Conservation (phyloP, 2,329 filamentous ascomycete genomes). For the Phialophora expanda region DNA sequence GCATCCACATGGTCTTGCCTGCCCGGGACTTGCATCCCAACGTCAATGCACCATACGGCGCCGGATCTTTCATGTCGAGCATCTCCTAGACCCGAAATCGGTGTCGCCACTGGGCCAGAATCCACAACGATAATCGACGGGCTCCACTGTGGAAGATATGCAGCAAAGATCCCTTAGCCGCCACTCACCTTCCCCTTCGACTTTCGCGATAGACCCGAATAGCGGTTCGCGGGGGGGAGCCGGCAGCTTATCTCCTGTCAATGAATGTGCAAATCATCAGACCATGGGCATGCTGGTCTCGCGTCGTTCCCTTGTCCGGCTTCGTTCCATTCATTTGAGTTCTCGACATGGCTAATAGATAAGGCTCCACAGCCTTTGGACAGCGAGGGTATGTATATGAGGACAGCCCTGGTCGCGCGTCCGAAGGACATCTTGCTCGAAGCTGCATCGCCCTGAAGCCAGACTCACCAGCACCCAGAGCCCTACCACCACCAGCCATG, state of each 20-base stretch:
- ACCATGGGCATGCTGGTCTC: not conserved
- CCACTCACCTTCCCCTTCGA: not conserved
- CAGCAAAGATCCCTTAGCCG: not conserved
- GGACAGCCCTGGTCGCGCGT: not conserved
- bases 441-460: not conserved
- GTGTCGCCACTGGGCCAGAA: not conserved
- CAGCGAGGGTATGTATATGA: slow-evolving; percentile 7
- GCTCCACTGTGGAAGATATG: not conserved
- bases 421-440: not conserved
- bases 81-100: not conserved
- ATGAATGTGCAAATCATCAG: not conserved
- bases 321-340: not conserved
- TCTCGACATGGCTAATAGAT: not conserved
- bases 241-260: slow-evolving; percentile 12
- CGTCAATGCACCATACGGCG: not conserved
- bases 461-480: not conserved
- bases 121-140: not conserved
- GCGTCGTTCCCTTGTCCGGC: not conserved
- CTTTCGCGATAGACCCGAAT: not conserved
- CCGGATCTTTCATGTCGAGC: not conserved
- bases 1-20: not conserved
- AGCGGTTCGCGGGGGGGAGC: not conserved
- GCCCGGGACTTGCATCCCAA: not conserved
- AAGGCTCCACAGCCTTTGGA: not conserved
- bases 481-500: slow-evolving; percentile 7